Percentiles rank a stretch among this genome's conserved stretches.
Evolutionary conservation across 192 early-diverging fungal genomes (phyloP).

Genomic region (Tieghemiomyces parasiticus): DNA sequence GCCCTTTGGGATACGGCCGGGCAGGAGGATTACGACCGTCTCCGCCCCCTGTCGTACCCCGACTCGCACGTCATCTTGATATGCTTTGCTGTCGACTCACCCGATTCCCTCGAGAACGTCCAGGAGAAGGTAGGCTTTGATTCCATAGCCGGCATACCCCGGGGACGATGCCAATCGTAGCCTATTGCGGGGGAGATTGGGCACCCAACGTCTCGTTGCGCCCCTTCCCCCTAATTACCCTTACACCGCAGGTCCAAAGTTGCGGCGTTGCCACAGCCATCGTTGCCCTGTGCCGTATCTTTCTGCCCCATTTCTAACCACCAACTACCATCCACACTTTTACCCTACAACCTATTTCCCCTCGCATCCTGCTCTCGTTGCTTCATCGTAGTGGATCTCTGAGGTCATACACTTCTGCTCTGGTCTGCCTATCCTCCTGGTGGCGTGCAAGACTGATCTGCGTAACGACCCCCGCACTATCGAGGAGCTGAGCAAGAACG

Average conservation of each 20-base stretch:
- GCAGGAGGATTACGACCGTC: constrained; percentile 57
- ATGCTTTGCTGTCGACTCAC: constrained; percentile 47
- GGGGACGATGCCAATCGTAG: no score
- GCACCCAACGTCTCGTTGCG: no score
- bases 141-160: no score
- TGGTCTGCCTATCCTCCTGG: constrained; percentile 68
- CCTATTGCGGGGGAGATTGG: no score
- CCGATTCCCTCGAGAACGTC: constrained; percentile 64
- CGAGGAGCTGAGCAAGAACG: constrained; percentile 54
- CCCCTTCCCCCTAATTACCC: no score
- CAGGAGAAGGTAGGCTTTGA: constrained; percentile 40
- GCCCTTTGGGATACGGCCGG: constrained; percentile 64
- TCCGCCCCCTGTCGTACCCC: constrained; percentile 51
- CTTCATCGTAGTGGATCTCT: constrained; percentile 68
- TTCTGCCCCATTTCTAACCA: no score
- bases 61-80: constrained; percentile 55
- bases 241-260: no score
- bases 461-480: constrained; percentile 65
- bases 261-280: no score
- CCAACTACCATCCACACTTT: no score
- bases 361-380: no score
- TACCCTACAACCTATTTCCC: no score
- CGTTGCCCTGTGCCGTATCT: no score
- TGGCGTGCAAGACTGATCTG: constrained; percentile 83
- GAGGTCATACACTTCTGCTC: constrained; percentile 79